phyloP scores from a whole-genome alignment of 164 flowering plant genomes.

The Annona cherimola region DNA sequence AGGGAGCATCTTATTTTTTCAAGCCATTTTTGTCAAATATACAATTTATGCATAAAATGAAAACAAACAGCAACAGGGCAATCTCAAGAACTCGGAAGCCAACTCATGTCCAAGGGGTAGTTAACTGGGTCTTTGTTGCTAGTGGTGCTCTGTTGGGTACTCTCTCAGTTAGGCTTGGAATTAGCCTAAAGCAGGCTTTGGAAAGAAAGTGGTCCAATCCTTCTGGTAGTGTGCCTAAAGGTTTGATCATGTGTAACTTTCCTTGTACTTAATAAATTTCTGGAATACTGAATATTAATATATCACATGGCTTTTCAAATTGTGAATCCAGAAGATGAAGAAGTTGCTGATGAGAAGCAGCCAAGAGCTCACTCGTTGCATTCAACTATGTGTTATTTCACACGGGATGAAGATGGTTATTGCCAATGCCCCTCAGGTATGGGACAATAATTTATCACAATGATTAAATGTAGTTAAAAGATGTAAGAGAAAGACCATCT shows the following conservation, averaged over 20 bases:
- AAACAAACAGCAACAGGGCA: conserved; percentile 35
- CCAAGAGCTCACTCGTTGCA: conserved; percentile 35
- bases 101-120: conserved; percentile 41
- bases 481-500: background rate
- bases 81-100: conserved; percentile 36
- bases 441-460: background rate
- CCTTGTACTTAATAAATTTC: background rate
- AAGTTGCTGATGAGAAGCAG: conserved; percentile 35
- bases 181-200: conserved; percentile 72
- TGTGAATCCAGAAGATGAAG: conserved; percentile 42
- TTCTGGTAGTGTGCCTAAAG: conserved; percentile 34
- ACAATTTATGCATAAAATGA: conserved; percentile 43
- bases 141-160: conserved; percentile 91
- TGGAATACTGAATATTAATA: background rate
- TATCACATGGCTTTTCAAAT: conserved; percentile 6
- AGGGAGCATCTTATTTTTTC: conserved; percentile 31
- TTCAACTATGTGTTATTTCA: conserved; percentile 47
- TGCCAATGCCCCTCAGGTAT: conserved; percentile 63
- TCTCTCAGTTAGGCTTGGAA: conserved; percentile 75
- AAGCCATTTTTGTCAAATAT: conserved; percentile 12
- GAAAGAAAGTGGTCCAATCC: conserved; percentile 47
- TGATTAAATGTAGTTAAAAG: background rate
- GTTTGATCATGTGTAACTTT: conserved; percentile 14
- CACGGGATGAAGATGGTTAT: conserved; percentile 53
- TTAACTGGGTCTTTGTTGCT: conserved; percentile 82